Evolutionary conservation across 495 filamentous ascomycete species (phyloP).

Genomic region (Aspergillus olivimuriae): DNA sequence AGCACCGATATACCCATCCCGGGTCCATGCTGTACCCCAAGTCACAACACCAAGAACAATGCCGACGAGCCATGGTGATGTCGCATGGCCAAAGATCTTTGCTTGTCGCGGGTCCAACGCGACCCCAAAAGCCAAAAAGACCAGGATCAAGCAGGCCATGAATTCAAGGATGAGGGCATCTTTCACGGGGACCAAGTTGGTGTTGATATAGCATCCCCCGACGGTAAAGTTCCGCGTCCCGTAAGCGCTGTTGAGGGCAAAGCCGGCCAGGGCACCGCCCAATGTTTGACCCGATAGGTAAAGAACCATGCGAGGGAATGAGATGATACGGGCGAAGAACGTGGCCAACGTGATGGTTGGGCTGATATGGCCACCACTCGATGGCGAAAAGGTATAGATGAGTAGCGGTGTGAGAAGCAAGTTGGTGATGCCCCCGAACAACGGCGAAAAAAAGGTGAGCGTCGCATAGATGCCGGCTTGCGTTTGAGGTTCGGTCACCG

Average conservation of each 20-base stretch:
- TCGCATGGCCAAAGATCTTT: constrained; percentile 42
- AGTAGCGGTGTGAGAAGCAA: constrained; percentile 40
- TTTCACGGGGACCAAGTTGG: constrained; percentile 15
- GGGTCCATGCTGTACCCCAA: constrained; percentile 38
- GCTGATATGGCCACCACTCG: constrained; percentile 47
- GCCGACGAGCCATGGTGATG: constrained; percentile 48
- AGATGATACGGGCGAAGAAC: constrained; percentile 43
- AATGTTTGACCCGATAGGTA: constrained; percentile 39
- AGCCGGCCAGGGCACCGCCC: constrained; percentile 41
- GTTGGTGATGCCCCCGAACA: constrained; percentile 38
- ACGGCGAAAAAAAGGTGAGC: constrained; percentile 22
- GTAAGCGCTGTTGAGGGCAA: constrained; percentile 25
- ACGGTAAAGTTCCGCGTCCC: constrained; percentile 23
- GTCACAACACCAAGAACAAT: constrained; percentile 38
- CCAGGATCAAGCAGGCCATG: constrained; percentile 32
- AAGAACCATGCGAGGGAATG: constrained; percentile 37
- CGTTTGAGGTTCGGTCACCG: constrained; percentile 12
- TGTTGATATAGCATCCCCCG: constrained; percentile 30
- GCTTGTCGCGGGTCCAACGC: constrained; percentile 52
- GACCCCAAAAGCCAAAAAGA: constrained; percentile 43
- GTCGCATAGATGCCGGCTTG: constrained; percentile 19
- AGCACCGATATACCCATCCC: constrained; percentile 38
- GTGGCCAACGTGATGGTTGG: constrained; percentile 48
- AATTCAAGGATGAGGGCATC: constrained; percentile 42
- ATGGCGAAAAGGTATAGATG: constrained; percentile 44